These are phyloP conservation scores for Aegilops speltoides DNA, from an alignment of 176 grass and related monocot species.

Conservation along the genomic window DNA sequence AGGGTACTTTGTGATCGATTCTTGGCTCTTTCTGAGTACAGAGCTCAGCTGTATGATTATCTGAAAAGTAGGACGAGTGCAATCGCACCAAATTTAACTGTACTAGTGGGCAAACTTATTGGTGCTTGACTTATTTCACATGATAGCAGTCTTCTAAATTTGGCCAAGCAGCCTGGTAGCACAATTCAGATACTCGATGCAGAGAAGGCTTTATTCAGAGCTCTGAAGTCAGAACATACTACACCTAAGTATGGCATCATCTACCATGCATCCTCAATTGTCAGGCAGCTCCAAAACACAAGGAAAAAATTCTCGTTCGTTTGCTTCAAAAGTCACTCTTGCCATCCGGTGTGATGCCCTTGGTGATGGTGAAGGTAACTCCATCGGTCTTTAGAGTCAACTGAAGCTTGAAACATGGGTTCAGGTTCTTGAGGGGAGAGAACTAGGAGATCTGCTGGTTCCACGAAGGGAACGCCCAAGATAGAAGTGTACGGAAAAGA, in stretches of 20 bases:
- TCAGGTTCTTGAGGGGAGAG: conserved; percentile 77
- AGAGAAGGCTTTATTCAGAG: conserved; percentile 98
- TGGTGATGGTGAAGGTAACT: conserved; percentile 67
- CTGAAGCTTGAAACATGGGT: conserved; percentile 80
- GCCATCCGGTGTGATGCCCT: conserved; percentile 86
- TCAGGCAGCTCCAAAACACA: conserved; percentile 82
- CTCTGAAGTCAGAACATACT: conserved; percentile 87
- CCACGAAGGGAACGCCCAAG: conserved; percentile 79
- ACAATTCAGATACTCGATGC: conserved; percentile 92
- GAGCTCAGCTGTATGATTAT: conserved; percentile 84
- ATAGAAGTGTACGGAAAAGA: conserved; percentile 92
- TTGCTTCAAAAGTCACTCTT: conserved; percentile 77
- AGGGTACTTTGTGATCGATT: conserved; percentile 83
- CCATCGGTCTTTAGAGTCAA: conserved; percentile 76
- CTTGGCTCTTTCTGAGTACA: conserved; percentile 89
- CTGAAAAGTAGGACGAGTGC: conserved; percentile 79
- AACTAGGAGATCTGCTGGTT: conserved; percentile 77
- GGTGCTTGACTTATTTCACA: conserved; percentile 91
- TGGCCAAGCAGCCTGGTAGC: conserved; percentile 88
- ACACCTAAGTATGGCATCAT: conserved; percentile 93
- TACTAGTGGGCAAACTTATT: conserved; percentile 59
- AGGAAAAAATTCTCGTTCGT: conserved; percentile 83
- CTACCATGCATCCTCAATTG: conserved; percentile 89
- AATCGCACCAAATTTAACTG: conserved; percentile 82
- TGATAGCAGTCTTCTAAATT: conserved; percentile 81